Evolutionary conservation across 805 yeast species (phyloP), one percentile per base, ranked within the genome.

Genomic region (Candida hispaniensis): DNA sequence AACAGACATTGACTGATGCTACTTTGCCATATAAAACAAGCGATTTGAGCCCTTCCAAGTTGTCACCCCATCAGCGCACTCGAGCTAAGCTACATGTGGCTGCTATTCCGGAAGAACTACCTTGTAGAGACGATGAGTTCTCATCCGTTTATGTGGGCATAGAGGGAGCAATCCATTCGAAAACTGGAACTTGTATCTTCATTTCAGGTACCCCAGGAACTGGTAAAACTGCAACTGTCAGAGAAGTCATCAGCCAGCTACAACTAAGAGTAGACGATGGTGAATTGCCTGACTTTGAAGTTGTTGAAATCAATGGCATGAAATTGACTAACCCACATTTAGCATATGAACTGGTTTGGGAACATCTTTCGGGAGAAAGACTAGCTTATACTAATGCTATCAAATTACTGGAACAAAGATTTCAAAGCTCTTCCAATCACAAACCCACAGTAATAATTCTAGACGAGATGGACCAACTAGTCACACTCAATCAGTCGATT

Each of bases 141-240:
- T 69, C 75, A 7, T 69, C 74, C 38, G 60, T 91, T 4, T 81
- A 75, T 52, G 51, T 70, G 26, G 71, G 73, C 25, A 53, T 91
- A 4, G 85, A 83, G 46, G 65, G 73, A 27, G 79, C 94, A 0
- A 70, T 88, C 19, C 65, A 65, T 29, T 67, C 76, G 10, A 69
- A 71, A 25, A 67, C 78, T 1, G 96, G 97, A 0, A 69, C 86
- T 6, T 82, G 94, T 45, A 57, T 91, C 5, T 91, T 86, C 51
- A 74, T 91, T 7, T 82, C 94, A 55, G 99, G 99, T 3, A 83
- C 95, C 0, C 98, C 99, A 0, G 99, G 99, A 6, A 88, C 93
- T 2, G 98, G 98, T 8, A 91, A 91, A 52, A 88, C 98, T 0
- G 91, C 93, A 3, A 88, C 97, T 0, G 75, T 88, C 2, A 60